These are phyloP conservation scores for Mucor indicus DNA, from an alignment of 371 early-diverging fungal species.

Conservation along the genomic window DNA sequence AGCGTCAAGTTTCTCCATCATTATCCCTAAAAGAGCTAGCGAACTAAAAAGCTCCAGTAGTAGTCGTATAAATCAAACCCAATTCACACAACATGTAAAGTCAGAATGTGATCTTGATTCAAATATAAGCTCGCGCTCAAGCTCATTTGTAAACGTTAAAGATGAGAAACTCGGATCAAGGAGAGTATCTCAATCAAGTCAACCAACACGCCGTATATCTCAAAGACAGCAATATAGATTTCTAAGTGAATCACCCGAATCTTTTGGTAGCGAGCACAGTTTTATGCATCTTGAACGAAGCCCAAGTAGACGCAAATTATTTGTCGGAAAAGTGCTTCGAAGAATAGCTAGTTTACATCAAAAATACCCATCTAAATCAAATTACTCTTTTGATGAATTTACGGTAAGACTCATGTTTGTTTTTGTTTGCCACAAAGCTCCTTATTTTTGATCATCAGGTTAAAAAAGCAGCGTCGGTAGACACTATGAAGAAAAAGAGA, in stretches of 20 bases:
- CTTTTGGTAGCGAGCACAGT: conserved; percentile 1
- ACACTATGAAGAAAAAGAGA: conserved; percentile 2
- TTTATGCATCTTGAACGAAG: conserved; percentile 3
- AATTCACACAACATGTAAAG: neutral
- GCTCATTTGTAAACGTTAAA: conserved; percentile 1
- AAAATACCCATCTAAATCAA: too few relatives aligned
- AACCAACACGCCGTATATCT: conserved; percentile 1
- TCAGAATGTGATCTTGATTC: conserved; percentile 11
- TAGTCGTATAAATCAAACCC: too few relatives aligned
- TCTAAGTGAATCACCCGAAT: neutral
- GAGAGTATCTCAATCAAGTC: conserved; percentile 6
- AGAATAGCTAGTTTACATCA: conserved; percentile 17
- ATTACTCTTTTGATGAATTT: neutral
- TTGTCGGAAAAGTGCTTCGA: conserved; percentile 15
- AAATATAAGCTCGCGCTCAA: conserved; percentile 7
- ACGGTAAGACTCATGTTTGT: too few relatives aligned
- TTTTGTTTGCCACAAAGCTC: too few relatives aligned
- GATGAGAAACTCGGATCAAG: neutral
- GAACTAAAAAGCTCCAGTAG: conserved; percentile 11
- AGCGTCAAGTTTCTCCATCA: conserved; percentile 38
- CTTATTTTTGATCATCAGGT: too few relatives aligned
- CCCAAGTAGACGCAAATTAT: conserved; percentile 3
- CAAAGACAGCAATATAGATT: neutral
- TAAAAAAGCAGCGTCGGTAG: conserved; percentile 10
- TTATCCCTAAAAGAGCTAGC: conserved; percentile 23